Conservation (phyloP, 2,329 filamentous ascomycete species). For the Colletotrichum paranaense region DNA sequence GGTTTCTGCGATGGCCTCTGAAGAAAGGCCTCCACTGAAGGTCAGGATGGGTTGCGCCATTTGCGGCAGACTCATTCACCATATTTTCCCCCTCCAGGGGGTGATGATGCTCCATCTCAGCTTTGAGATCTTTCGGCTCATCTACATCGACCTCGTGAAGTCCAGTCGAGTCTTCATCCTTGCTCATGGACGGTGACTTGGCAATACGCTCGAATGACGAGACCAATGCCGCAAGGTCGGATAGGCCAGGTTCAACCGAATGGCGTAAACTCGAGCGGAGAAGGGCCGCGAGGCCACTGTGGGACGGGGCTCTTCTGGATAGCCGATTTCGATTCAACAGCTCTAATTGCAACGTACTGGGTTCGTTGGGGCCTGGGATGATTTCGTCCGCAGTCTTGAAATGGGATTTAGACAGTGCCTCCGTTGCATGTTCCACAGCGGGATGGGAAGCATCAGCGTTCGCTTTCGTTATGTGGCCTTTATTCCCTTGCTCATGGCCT, state of each 20-base stretch:
- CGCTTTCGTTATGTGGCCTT: not conserved
- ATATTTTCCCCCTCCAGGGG: no score
- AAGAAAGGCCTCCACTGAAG: not conserved
- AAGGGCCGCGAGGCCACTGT: conserved; percentile 12
- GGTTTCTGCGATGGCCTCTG: conserved; percentile 42
- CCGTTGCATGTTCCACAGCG: not conserved
- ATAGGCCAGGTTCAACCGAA: conserved; percentile 39
- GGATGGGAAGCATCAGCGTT: not conserved
- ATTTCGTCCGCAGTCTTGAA: not conserved
- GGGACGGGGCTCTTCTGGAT: not conserved
- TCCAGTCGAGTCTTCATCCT: conserved; percentile 29
- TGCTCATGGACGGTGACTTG: conserved; percentile 39
- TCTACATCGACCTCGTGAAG: not conserved
- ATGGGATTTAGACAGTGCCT: not conserved
- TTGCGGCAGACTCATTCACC: not conserved
- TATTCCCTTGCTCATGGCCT: not conserved
- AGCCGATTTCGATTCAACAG: not conserved
- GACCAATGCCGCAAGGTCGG: conserved; percentile 44
- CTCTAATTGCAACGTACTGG: not conserved
- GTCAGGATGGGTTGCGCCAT: not conserved
- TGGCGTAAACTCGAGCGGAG: conserved; percentile 24
- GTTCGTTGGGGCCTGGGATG: not conserved
- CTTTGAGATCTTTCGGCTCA: conserved; percentile 9
- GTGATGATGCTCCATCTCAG: not conserved
- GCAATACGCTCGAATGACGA: conserved; percentile 43